These are phyloP conservation scores for Eimeria tenella DNA, from an alignment of 169 alveolate species.

Conservation along the genomic window DNA sequence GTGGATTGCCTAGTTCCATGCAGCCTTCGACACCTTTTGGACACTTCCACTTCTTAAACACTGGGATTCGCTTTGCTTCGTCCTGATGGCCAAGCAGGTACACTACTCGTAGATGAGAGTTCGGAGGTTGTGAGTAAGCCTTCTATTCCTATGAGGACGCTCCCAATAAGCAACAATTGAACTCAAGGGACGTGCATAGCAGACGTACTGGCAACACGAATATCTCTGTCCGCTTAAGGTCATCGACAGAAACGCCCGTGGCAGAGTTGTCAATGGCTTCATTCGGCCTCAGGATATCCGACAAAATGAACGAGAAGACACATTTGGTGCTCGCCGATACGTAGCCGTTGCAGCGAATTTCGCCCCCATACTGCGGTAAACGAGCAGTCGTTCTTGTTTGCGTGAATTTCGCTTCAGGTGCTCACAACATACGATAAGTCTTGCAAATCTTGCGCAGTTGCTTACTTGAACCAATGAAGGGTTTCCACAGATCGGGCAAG, in stretches of 20 bases:
- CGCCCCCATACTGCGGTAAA: slow-evolving; percentile 69
- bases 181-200: neutral
- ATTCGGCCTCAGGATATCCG: slow-evolving; percentile 63
- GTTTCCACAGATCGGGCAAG: slow-evolving; percentile 79
- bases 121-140: too few relatives aligned
- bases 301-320: slow-evolving; percentile 68
- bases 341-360: slow-evolving; percentile 74
- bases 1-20: slow-evolving; percentile 74
- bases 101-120: neutral
- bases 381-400: neutral
- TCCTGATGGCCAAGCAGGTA: slow-evolving; percentile 29
- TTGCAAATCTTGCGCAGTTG: too few relatives aligned
- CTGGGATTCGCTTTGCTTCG: slow-evolving; percentile 75
- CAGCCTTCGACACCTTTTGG: slow-evolving; percentile 68
- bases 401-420: neutral
- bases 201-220: slow-evolving; percentile 67
- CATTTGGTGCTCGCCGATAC: slow-evolving; percentile 70
- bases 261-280: slow-evolving; percentile 61
- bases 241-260: slow-evolving; percentile 58
- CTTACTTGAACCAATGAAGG: slow-evolving; percentile 75
- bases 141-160: too few relatives aligned
- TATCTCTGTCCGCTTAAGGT: slow-evolving; percentile 52
- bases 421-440: neutral
- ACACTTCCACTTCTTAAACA: slow-evolving; percentile 68
- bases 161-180: neutral